These are phyloP conservation scores for Leucocoprinus sp. DNA, from an alignment of 768 basidiomycete species.

Conservation along the genomic window DNA sequence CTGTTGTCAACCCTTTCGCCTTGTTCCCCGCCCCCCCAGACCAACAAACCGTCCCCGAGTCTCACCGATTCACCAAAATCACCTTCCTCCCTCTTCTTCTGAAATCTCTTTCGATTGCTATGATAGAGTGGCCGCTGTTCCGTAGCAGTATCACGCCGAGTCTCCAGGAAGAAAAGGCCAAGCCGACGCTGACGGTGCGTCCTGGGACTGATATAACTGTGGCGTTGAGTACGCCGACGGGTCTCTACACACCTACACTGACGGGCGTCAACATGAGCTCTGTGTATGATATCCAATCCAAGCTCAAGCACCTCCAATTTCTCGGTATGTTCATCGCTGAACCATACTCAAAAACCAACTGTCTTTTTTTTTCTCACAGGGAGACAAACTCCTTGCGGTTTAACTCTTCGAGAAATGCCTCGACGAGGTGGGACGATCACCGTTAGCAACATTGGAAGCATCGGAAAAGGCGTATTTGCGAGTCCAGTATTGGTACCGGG, in stretches of 20 bases:
- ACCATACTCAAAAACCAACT: too few species aligned
- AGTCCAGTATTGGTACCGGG: slow-evolving; percentile 73
- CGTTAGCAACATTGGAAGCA: slow-evolving; percentile 74
- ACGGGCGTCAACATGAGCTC: slow-evolving; percentile 42
- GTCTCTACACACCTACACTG: slow-evolving; percentile 77
- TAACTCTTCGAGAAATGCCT: slow-evolving; percentile 65
- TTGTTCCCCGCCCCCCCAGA: slow-evolving; percentile 31
- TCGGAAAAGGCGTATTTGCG: slow-evolving; percentile 66
- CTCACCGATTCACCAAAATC: slow-evolving; percentile 52
- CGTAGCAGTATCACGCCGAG: slow-evolving; percentile 59
- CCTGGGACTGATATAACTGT: slow-evolving; percentile 68
- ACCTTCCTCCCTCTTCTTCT: slow-evolving; percentile 81
- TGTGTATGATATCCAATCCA: slow-evolving; percentile 54
- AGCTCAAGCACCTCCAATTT: slow-evolving; percentile 46
- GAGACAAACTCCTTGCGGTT: slow-evolving; percentile 55
- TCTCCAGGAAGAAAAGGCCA: slow-evolving; percentile 22
- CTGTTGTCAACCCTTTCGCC: slow-evolving; percentile 30
- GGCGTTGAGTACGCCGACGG: slow-evolving; percentile 73
- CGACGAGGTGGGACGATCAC: slow-evolving; percentile 71
- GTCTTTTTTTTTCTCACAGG: slow-evolving; percentile 28
- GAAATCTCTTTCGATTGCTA: slow-evolving; percentile 72
- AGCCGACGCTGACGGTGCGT: slow-evolving; percentile 66
- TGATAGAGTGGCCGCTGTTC: slow-evolving; percentile 82
- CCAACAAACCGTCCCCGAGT: slow-evolving; percentile 36
- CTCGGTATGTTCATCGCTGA: slow-evolving; percentile 10